Evolutionary conservation across 2,329 filamentous ascomycete species (phyloP).

Genomic region (Cladosporium sp.): DNA sequence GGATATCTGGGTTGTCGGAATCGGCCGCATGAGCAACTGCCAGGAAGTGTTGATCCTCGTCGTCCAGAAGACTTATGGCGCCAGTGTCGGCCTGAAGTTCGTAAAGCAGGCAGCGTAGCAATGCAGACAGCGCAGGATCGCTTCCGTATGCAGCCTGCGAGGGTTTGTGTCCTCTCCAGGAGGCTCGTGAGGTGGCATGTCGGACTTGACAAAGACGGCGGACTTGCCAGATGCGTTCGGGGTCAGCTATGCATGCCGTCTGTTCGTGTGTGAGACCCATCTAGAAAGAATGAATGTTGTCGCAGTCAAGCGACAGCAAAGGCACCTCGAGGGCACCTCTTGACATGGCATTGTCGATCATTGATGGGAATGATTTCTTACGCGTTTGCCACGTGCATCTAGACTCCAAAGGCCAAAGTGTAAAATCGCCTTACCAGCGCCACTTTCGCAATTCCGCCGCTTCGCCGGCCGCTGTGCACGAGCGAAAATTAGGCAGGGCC

Average conservation of each 20-base stretch:
- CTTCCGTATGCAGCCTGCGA: not conserved
- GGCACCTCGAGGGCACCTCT: not conserved
- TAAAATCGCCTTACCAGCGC: not conserved
- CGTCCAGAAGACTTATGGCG: constrained; percentile 9
- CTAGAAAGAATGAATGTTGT: not conserved
- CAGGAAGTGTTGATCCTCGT: constrained; percentile 11
- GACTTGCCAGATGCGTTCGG: not conserved
- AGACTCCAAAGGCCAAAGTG: not conserved
- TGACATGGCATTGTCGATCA: not conserved
- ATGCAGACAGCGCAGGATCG: not conserved
- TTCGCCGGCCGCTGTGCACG: not conserved
- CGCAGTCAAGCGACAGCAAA: not conserved
- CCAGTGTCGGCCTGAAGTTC: constrained; percentile 1
- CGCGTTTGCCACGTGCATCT: not conserved
- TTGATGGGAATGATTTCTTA: not conserved
- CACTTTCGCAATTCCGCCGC: not conserved
- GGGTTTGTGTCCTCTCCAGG: not conserved
- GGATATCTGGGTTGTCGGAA: not conserved
- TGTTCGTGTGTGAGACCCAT: not conserved
- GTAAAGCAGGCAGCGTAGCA: constrained; percentile 6
- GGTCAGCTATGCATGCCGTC: not conserved
- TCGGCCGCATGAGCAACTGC: not conserved
- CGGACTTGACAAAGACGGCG: not conserved
- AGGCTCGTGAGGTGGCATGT: not conserved
- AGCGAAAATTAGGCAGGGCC: no score